Evolutionary conservation across 208 protist species (phyloP).

Genomic region (Acanthamoeba castellanii): DNA sequence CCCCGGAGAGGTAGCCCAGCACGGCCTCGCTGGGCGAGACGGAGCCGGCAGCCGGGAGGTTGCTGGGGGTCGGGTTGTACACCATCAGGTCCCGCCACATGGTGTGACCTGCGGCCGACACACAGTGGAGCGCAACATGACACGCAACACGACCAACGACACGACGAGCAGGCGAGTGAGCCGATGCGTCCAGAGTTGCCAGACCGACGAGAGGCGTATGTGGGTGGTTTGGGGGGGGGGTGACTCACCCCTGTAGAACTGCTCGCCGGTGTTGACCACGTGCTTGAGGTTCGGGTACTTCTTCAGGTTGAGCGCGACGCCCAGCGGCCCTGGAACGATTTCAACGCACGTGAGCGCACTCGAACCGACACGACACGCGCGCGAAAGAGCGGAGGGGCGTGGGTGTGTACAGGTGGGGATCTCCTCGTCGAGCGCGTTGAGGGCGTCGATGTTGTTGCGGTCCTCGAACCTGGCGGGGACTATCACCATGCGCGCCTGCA

Average conservation of each 20-base stretch:
- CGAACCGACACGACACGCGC: too few species aligned
- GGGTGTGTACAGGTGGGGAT: not conserved
- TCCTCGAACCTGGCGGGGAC: not conserved
- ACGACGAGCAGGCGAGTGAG: too few species aligned
- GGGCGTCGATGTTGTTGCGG: constrained; percentile 7
- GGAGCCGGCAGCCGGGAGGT: not conserved
- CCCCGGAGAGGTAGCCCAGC: not conserved
- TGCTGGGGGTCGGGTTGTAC: not conserved
- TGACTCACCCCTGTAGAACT: not conserved
- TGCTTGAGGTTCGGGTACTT: constrained; percentile 11
- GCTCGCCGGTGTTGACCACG: constrained; percentile 3
- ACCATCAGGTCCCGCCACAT: constrained; percentile 22
- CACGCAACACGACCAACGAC: too few species aligned
- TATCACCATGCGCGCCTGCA: constrained; percentile 17
- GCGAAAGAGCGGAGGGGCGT: too few species aligned
- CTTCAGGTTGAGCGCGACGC: constrained; percentile 4
- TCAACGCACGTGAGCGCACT: too few species aligned
- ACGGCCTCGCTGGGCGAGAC: not conserved
- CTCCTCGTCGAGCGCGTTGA: constrained; percentile 4
- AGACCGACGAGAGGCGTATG: too few species aligned
- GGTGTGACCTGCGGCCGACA: not conserved
- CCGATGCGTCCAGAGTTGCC: too few species aligned
- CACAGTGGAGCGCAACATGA: not conserved
- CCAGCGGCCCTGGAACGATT: not conserved
- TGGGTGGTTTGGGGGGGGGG: not conserved